Conservation (phyloP, 352 stramenopile species). For the Plasmopara halstedii region DNA sequence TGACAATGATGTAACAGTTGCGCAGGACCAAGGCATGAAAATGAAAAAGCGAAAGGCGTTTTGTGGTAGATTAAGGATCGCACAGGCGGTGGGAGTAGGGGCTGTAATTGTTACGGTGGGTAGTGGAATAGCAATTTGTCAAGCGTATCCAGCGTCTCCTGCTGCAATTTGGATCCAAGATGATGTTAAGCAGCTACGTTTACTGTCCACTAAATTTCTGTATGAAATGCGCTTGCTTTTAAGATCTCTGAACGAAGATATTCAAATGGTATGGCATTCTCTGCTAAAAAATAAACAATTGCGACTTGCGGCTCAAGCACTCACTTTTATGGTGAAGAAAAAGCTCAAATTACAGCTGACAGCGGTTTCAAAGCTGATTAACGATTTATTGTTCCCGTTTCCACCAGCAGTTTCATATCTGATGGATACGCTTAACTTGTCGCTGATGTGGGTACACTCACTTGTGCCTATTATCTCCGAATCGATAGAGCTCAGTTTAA, state of each 20-base stretch:
- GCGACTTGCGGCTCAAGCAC: slow-evolving; percentile 3
- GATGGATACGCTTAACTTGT: slow-evolving; percentile 1
- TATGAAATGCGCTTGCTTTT: neutral
- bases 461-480: slow-evolving; percentile 1
- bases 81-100: neutral
- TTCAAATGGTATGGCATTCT: neutral
- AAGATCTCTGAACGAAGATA: neutral
- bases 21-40: neutral
- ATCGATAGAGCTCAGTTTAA: slow-evolving; percentile 2
- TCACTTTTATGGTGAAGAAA: neutral
- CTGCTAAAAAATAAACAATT: slow-evolving; percentile 6
- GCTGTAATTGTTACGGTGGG: slow-evolving; percentile 5
- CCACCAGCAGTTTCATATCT: neutral
- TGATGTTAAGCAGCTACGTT: slow-evolving; percentile 2
- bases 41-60: neutral
- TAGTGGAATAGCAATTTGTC: slow-evolving; percentile 15
- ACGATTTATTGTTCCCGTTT: slow-evolving; percentile 2
- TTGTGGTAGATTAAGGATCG: neutral
- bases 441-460: slow-evolving; percentile 5
- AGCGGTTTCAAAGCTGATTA: slow-evolving; percentile 1
- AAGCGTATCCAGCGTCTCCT: slow-evolving; percentile 16
- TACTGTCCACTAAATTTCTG: neutral
- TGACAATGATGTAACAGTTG: slow-evolving; percentile 1
- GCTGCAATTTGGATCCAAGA: slow-evolving; percentile 8
- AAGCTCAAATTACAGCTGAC: neutral